Conservation (phyloP, 768 basidiomycete genomes). For the Auriscalpium microsporum region DNA sequence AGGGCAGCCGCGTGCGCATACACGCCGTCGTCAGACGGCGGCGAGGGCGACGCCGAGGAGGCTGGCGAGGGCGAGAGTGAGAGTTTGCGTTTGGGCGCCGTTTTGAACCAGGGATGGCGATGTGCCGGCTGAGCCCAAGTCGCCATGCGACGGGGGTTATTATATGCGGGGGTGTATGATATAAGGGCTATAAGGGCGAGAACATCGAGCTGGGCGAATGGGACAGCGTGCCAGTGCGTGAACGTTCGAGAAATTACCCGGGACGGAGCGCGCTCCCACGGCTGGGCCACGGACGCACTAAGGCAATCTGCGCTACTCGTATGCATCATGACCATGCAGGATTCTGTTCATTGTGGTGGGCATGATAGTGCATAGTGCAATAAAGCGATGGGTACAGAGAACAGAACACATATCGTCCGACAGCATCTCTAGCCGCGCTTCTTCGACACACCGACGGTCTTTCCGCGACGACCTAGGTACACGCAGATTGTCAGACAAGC, state of each 20-base stretch:
- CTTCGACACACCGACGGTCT: slow-evolving; percentile 95
- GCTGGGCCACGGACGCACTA: not conserved
- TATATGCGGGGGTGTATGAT: not conserved
- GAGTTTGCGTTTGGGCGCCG: slow-evolving; percentile 34
- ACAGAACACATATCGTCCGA: not conserved
- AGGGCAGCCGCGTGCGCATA: not conserved
- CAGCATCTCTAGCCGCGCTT: slow-evolving; percentile 50
- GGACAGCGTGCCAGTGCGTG: not conserved
- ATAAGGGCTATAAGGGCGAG: not conserved
- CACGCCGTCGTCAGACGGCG: not conserved
- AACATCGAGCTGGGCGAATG: not conserved
- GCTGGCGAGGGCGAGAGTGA: not conserved
- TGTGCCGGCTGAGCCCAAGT: slow-evolving; percentile 28
- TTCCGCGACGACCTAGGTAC: slow-evolving; percentile 76
- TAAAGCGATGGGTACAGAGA: not conserved
- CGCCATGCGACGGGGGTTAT: slow-evolving; percentile 19
- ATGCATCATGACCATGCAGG: not conserved
- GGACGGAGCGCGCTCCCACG: not conserved
- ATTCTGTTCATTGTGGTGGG: not conserved
- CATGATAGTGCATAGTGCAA: not conserved
- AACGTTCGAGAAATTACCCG: not conserved
- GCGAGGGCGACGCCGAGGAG: not conserved
- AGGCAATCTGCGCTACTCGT: too few species aligned
- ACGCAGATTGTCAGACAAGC: not conserved
- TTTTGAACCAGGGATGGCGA: slow-evolving; percentile 38